phyloP scores from a whole-genome alignment of 2,329 filamentous ascomycete genomes.

The Lasiodiplodia citricola region DNA sequence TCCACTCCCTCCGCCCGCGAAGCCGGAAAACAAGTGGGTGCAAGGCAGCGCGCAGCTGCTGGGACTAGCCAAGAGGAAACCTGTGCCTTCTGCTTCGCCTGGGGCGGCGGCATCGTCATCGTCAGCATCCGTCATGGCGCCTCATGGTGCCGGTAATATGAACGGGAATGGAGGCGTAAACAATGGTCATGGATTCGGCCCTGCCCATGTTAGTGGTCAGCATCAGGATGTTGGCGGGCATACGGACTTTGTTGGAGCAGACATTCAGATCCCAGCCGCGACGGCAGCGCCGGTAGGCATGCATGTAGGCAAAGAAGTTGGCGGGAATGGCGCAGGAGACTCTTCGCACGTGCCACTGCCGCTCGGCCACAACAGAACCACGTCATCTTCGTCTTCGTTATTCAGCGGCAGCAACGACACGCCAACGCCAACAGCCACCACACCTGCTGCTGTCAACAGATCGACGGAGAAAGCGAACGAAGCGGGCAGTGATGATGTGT shows the following conservation, averaged over 20 bases:
- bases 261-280: neutral
- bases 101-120: neutral
- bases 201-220: neutral
- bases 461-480: neutral
- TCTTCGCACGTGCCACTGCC: constrained; percentile 10
- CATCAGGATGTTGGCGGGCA: neutral
- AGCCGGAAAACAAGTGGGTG: constrained; percentile 51
- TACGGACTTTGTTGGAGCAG: neutral
- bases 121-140: neutral
- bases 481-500: neutral
- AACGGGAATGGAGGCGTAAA: neutral
- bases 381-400: constrained; percentile 30
- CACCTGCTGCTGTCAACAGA: neutral
- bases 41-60: constrained; percentile 5
- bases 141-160: neutral
- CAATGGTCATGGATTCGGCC: neutral
- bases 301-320: neutral
- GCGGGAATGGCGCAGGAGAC: neutral
- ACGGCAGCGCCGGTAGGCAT: constrained; percentile 1
- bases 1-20: constrained; percentile 74
- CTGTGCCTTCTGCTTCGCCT: constrained; percentile 55
- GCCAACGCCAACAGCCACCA: neutral
- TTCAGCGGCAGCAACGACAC: neutral
- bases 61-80: constrained; percentile 40
- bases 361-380: constrained; percentile 36